A percentile compares a stretch with the other conserved stretches of the same genome.
phyloP scores from a whole-genome alignment of 148 eudicot species.

The Euryodendron excelsum region DNA sequence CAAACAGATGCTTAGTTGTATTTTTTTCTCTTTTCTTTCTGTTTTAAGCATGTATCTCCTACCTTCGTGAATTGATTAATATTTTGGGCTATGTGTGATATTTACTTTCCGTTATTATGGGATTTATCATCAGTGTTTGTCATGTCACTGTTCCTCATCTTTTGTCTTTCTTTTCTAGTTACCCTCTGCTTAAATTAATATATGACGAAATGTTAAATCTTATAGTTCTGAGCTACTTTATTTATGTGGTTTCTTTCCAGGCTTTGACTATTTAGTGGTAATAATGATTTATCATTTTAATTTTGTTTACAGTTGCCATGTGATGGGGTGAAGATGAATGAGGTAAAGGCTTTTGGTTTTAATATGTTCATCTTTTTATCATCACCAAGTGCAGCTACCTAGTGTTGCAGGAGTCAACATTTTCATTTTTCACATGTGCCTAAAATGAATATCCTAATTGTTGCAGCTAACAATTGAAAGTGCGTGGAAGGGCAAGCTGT shows the following conservation, averaged over 20 bases:
- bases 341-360: conserved; percentile 44
- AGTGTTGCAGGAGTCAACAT: not conserved
- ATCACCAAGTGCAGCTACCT: conserved; percentile 1
- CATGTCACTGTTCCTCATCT: not conserved
- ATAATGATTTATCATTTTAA: conserved; percentile 14
- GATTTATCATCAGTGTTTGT: not conserved
- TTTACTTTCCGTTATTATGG: not conserved
- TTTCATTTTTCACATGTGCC: not conserved
- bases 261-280: not conserved
- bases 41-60: not conserved
- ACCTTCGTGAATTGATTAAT: not conserved
- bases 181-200: not conserved
- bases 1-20: not conserved
- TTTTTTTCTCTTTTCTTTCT: not conserved
- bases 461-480: not conserved
- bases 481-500: not conserved
- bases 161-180: not conserved
- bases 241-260: not conserved
- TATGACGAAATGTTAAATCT: conserved; percentile 4
- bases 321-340: conserved; percentile 67
- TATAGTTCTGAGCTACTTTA: not conserved
- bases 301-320: conserved; percentile 57
- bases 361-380: not conserved
- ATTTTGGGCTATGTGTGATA: not conserved
- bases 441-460: not conserved